These are phyloP conservation scores for Tetrapisispora pingtungensis DNA, from an alignment of 805 yeast species.

Conservation along the genomic window DNA sequence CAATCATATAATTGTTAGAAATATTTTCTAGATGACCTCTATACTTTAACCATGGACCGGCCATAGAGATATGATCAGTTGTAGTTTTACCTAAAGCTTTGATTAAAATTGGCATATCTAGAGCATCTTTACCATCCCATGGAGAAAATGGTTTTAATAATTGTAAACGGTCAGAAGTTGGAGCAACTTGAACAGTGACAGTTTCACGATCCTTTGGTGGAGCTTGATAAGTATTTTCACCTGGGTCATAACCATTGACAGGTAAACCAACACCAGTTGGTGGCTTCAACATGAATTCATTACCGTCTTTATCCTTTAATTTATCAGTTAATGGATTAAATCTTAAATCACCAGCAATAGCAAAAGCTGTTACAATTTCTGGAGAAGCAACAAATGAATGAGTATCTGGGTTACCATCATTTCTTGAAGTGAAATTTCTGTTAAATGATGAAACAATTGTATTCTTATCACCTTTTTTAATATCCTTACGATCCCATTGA, in stretches of 20 bases:
- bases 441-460: conserved; percentile 95
- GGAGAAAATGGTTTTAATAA: conserved; percentile 84
- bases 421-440: conserved; percentile 96
- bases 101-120: conserved; percentile 82
- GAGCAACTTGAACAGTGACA: conserved; percentile 68
- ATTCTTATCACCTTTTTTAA: conserved; percentile 89
- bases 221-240: conserved; percentile 93
- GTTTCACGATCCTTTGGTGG: conserved; percentile 81
- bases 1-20: conserved; percentile 98
- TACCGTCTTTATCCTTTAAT: conserved; percentile 79
- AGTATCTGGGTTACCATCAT: conserved; percentile 95
- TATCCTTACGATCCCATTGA: conserved; percentile 95
- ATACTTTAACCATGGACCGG: conserved; percentile 99
- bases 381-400: conserved; percentile 97
- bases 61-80: conserved; percentile 98
- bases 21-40: conserved; percentile 99
- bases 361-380: conserved; percentile 90
- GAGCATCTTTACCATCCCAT: conserved; percentile 95
- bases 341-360: conserved; percentile 91
- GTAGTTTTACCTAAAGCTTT: conserved; percentile 97
- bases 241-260: conserved; percentile 77
- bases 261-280: conserved; percentile 92
- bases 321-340: conserved; percentile 93
- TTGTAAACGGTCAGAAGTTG: conserved; percentile 94
- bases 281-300: conserved; percentile 77